Base-by-base conservation (phyloP, 2,329 filamentous ascomycete species). In the Fusarium tjaetaba region DNA sequence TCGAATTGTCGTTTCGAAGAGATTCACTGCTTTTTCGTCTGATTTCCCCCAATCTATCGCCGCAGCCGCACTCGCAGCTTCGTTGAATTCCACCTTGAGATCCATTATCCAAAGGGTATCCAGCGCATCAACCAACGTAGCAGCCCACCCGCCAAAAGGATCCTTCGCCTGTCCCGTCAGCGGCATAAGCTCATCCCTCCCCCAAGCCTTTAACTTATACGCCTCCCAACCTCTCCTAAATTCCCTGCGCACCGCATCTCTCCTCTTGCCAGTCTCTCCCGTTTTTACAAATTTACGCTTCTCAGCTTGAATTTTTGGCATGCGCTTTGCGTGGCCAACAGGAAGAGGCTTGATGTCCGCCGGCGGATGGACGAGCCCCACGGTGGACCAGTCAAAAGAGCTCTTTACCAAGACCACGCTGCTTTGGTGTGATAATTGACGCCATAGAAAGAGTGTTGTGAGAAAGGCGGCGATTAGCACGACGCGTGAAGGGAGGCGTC, bases 21-120 rank as follows among this genome's bases (percentile, higher is more conserved):
- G 49, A 63, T 84, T 89, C 49, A 89, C 84, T 18, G 86, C 84
- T 6, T 79, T 78, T 4, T 78, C 78, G 2, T 70, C 73, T 2
- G 85, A 87, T 1, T 83, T 84, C 0, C 84, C 86, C 81, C 88
- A 91, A 76, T 90, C 85, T 48, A 91, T 74, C 11, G 81, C 77
- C 20, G 81, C 82, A 11, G 87, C 83, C 4, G 87, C 88, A 34
- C 82, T 80, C 5, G 87, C 84, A 10, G 90, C 89, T 24, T 86
- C 79, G 51, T 7, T 16, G 10, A 68, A 91, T 26, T 92, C 90
- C 15, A 14, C 14, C 11, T 86, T 81, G 28, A 91, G 78, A 16
- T 81, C 89, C 89, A 92, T 90, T 53, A 92, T 91, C 85, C 86
- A 88, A 4, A 92, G 84, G 1, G 89, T 90, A 65, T 91, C 89